A percentile compares a stretch with the other conserved stretches of the same genome.
These are phyloP conservation scores for Agapanthus africanus DNA, from an alignment of 106 monocot genomes.

Conservation along the genomic window DNA sequence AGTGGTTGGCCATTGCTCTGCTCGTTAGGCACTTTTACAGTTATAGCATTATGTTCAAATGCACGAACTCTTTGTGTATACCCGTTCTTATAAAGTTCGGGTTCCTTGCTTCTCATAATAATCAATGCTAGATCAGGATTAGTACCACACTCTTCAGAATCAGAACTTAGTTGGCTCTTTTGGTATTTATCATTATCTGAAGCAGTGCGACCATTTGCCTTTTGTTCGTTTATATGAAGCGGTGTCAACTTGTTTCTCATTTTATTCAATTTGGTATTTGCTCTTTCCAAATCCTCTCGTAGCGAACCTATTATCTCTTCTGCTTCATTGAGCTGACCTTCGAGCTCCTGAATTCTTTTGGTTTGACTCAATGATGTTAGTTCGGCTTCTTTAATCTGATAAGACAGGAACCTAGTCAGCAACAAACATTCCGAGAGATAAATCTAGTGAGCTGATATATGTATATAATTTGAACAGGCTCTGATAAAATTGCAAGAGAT, in stretches of 20 bases:
- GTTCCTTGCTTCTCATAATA: constrained; percentile 44
- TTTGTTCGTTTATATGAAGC: constrained; percentile 11
- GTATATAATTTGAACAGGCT: too few relatives aligned
- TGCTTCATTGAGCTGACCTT: constrained; percentile 17
- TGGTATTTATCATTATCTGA: background rate
- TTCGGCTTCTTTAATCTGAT: constrained; percentile 22
- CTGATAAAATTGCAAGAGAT: too few relatives aligned
- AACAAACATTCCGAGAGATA: too few relatives aligned
- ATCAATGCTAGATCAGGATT: constrained; percentile 43
- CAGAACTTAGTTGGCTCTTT: constrained; percentile 3
- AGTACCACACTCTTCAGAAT: constrained; percentile 7
- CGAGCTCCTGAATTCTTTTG: constrained; percentile 21
- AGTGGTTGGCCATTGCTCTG: constrained; percentile 11
- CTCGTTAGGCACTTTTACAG: constrained; percentile 7
- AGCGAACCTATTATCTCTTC: constrained; percentile 16
- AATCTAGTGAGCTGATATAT: too few relatives aligned
- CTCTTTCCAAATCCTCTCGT: constrained; percentile 16
- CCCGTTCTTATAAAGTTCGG: constrained; percentile 45
- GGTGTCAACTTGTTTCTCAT: background rate
- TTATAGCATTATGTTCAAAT: constrained; percentile 31
- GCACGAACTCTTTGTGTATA: constrained; percentile 66
- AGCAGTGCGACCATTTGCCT: background rate
- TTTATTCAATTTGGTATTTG: constrained; percentile 6
- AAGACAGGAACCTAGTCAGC: constrained; percentile 4
- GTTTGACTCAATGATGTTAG: background rate